Percentiles rank a stretch among this genome's conserved stretches.
phyloP scores from a whole-genome alignment of 2,329 filamentous ascomycete species.

The Setomelanomma holmii region DNA sequence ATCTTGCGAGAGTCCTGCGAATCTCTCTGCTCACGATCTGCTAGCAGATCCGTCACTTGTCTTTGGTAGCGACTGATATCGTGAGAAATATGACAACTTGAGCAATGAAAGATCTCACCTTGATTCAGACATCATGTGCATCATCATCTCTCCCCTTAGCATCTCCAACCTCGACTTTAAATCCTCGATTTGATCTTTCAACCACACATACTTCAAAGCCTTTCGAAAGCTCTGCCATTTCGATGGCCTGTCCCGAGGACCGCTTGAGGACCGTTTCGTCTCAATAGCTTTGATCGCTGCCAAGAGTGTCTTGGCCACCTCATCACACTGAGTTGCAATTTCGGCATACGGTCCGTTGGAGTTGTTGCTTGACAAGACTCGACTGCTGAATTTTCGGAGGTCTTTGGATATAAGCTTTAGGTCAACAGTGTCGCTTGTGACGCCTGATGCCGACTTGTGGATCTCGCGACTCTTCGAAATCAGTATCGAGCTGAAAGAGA shows the following conservation, averaged over 20 bases:
- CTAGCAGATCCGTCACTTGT: not conserved
- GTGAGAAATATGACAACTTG: too few species aligned
- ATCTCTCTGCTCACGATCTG: not conserved
- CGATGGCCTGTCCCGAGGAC: not conserved
- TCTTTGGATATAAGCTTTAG: constrained; percentile 2
- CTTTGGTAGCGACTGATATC: not conserved
- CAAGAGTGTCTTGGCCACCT: not conserved
- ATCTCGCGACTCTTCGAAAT: constrained; percentile 2
- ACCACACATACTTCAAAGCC: constrained; percentile 4
- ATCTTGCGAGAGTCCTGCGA: not conserved
- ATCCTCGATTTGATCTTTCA: constrained; percentile 2
- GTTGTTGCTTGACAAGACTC: not conserved
- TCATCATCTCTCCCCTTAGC: constrained; percentile 2
- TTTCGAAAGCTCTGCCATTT: constrained; percentile 8
- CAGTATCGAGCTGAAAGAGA: constrained; percentile 8
- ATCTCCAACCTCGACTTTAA: constrained; percentile 3
- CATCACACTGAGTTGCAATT: not conserved
- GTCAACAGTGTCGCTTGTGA: not conserved
- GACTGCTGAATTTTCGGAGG: not conserved
- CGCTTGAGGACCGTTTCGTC: too few species aligned
- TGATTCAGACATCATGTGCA: constrained; percentile 1
- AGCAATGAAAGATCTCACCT: constrained; percentile 2
- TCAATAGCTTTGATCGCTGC: not conserved
- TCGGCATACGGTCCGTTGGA: not conserved
- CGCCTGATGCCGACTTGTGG: not conserved